Conservation (phyloP, 1,284 basidiomycete genomes). For the Irpex rosettiformis region DNA sequence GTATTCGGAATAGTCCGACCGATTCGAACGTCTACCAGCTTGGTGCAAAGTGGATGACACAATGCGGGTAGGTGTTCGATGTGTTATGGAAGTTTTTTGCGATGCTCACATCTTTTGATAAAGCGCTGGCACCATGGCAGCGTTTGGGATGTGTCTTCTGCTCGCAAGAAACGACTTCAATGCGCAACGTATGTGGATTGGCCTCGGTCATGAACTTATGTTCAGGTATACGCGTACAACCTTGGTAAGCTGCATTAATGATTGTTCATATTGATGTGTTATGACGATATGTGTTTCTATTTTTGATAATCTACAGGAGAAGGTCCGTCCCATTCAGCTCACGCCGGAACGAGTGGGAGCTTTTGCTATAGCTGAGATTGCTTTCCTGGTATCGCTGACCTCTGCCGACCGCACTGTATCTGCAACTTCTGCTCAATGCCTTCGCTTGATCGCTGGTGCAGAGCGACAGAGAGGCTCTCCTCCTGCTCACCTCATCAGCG, state of each 20-base stretch:
- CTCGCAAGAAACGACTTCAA: conserved; percentile 55
- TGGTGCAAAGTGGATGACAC: conserved; percentile 33
- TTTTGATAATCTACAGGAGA: conserved; percentile 31
- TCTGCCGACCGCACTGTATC: conserved; percentile 66
- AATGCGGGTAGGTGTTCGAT: conserved; percentile 29
- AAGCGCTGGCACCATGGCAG: conserved; percentile 55
- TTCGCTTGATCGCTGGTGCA: conserved; percentile 62
- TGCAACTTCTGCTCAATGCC: conserved; percentile 60
- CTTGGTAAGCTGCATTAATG: conserved; percentile 35
- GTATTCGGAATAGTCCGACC: conserved; percentile 34
- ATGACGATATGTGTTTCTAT: background rate
- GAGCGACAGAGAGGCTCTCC: conserved; percentile 50
- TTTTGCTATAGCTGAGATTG: conserved; percentile 65
- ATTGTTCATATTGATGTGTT: background rate
- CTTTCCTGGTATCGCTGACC: conserved; percentile 65
- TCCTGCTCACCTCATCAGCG: conserved; percentile 45
- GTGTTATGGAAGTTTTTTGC: background rate
- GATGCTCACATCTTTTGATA: background rate
- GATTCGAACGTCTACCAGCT: conserved; percentile 15
- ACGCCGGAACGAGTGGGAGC: conserved; percentile 52
- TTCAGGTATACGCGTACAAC: conserved; percentile 48
- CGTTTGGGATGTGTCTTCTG: conserved; percentile 56
- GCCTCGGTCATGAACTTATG: conserved; percentile 57
- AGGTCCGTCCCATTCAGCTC: conserved; percentile 45
- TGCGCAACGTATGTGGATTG: conserved; percentile 63